Percentiles rank a stretch among this genome's conserved stretches.
Conservation (phyloP, 352 stramenopile genomes). For the Phytophthora aleatoria region DNA sequence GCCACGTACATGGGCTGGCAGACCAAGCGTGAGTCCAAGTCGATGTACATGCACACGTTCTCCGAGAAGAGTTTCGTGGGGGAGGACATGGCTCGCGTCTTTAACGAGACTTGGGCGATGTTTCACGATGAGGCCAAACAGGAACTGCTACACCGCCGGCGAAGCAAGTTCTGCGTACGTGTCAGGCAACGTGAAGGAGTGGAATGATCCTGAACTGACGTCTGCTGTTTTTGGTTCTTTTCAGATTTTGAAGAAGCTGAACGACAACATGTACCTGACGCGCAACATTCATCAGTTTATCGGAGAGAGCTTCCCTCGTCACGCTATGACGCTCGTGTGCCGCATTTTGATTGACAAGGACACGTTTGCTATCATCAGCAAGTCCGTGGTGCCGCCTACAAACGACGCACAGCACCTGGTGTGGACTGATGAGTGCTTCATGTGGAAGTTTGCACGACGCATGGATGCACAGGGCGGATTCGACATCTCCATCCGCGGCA, state of each 20-base stretch:
- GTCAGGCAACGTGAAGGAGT: not conserved
- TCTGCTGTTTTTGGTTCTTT: slow-evolving; percentile 1
- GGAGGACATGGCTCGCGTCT: slow-evolving; percentile 74
- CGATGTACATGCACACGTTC: slow-evolving; percentile 83
- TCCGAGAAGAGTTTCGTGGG: slow-evolving; percentile 75
- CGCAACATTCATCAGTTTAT: slow-evolving; percentile 90
- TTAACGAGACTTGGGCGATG: slow-evolving; percentile 82
- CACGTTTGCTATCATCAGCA: slow-evolving; percentile 83
- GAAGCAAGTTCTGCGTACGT: slow-evolving; percentile 88
- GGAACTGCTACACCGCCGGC: slow-evolving; percentile 68
- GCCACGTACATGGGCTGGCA: slow-evolving; percentile 75
- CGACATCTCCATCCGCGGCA: slow-evolving; percentile 73
- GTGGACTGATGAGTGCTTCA: slow-evolving; percentile 89
- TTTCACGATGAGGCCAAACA: slow-evolving; percentile 79
- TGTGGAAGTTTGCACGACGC: slow-evolving; percentile 79
- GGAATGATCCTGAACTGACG: not conserved
- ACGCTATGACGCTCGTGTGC: slow-evolving; percentile 83
- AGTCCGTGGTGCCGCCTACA: slow-evolving; percentile 76
- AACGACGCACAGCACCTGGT: slow-evolving; percentile 86
- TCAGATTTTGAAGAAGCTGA: slow-evolving; percentile 85
- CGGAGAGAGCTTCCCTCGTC: slow-evolving; percentile 82
- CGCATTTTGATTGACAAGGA: slow-evolving; percentile 85
- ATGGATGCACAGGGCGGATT: slow-evolving; percentile 65
- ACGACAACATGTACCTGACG: slow-evolving; percentile 86
- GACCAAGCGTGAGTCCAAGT: slow-evolving; percentile 86